A percentile compares a stretch with the other conserved stretches of the same genome.
phyloP scores from a whole-genome alignment of 1,139 yeast genomes.

The Kazachstania sp. region DNA sequence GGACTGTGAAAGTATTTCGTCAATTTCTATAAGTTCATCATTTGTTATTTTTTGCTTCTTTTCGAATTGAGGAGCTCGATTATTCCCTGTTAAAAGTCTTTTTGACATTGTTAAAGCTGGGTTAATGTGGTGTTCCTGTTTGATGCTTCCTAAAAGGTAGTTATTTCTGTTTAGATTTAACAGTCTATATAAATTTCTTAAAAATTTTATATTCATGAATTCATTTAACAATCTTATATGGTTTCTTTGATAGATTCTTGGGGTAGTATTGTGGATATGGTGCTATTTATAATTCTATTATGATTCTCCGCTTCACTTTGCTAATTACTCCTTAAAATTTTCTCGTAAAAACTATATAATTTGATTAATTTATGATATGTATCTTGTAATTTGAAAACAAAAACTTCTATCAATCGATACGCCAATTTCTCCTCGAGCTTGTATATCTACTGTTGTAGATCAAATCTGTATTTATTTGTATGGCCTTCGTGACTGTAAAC shows the following conservation, averaged over 20 bases:
- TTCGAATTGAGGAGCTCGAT: not conserved
- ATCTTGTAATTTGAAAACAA: no score
- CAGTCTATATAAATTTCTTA: not conserved
- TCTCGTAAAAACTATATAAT: no score
- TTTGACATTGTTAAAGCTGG: not conserved
- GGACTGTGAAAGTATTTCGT: conserved; percentile 21
- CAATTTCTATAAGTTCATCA: conserved; percentile 10
- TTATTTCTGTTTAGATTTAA: not conserved
- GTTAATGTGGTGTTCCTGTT: not conserved
- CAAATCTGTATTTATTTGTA: no score
- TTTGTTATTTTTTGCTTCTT: conserved; percentile 5
- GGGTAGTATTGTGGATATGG: not conserved
- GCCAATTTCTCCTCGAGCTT: no score
- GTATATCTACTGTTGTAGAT: no score
- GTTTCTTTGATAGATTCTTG: not conserved
- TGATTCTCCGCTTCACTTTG: no score
- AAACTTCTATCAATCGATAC: no score
- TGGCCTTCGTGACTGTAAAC: not conserved
- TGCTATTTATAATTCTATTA: no score
- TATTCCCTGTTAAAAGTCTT: not conserved
- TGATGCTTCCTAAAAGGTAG: not conserved
- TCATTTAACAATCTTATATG: not conserved
- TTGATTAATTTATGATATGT: no score
- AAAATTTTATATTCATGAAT: conserved; percentile 1
- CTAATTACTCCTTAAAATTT: no score